Evolutionary conservation across 306 rosid species (phyloP).

Genomic region (Inga laurina): DNA sequence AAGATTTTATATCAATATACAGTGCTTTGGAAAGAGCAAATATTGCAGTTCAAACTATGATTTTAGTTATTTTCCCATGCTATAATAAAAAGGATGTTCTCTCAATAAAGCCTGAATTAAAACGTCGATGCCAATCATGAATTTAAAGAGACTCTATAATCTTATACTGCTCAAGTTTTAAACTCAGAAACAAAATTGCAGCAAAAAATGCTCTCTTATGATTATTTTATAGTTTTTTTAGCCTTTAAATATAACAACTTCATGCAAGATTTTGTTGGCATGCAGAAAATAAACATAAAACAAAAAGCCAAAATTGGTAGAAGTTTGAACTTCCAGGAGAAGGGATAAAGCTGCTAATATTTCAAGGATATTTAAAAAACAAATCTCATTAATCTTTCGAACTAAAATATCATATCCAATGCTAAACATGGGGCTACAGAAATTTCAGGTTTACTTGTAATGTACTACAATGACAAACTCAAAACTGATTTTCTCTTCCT

Average conservation of each 20-base stretch:
- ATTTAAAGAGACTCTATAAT: neutral
- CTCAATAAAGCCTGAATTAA: neutral
- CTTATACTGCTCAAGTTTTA: neutral
- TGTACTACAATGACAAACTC: neutral
- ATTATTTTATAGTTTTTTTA: neutral
- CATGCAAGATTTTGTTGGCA: neutral
- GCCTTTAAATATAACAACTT: neutral
- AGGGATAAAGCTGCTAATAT: conserved; percentile 1
- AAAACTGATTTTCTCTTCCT: conserved; percentile 18
- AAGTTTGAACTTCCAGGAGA: conserved; percentile 9
- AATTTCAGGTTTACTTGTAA: neutral
- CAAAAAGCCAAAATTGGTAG: neutral
- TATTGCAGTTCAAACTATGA: neutral
- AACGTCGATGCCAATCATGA: neutral
- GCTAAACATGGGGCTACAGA: neutral
- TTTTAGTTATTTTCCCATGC: conserved; percentile 13
- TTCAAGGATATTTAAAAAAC: neutral
- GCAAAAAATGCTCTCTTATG: neutral
- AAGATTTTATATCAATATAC: neutral
- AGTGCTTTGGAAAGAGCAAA: neutral
- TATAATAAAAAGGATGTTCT: neutral
- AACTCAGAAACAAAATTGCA: neutral
- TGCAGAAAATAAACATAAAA: neutral
- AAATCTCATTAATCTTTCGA: conserved; percentile 19
- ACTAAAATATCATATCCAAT: conserved; percentile 14